Evolutionary conservation across 768 basidiomycete species (phyloP).

Genomic region (Tricholoma furcatifolium): DNA sequence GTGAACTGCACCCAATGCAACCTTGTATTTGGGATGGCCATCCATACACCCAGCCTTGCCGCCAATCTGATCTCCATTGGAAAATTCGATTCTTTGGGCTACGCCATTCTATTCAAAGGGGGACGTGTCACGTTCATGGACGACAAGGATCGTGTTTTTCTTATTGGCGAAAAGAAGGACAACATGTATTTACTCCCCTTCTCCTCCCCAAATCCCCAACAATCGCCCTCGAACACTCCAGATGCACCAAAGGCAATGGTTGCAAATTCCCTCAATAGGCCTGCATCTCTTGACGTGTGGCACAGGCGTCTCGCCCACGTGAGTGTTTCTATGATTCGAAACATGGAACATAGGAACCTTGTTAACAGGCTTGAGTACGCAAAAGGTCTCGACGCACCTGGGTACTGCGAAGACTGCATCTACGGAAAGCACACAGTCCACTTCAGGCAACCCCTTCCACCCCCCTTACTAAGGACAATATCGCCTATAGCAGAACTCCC

Average conservation of each 20-base stretch:
- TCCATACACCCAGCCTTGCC: constrained; percentile 4
- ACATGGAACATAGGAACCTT: background rate
- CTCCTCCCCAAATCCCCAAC: too few relatives aligned
- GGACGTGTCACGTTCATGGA: background rate
- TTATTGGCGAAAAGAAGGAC: background rate
- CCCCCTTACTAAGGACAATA: too few relatives aligned
- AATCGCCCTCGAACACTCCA: too few relatives aligned
- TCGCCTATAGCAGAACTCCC: too few relatives aligned
- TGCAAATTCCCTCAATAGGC: too few relatives aligned
- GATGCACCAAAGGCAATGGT: too few relatives aligned
- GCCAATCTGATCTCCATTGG: constrained; percentile 4
- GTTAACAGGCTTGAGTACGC: background rate
- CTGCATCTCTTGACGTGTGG: too few relatives aligned
- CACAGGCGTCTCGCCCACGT: too few relatives aligned
- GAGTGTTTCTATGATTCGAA: background rate
- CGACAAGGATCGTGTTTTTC: background rate
- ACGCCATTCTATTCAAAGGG: background rate
- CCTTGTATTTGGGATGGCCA: background rate
- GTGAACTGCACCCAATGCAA: background rate
- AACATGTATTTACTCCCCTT: too few relatives aligned
- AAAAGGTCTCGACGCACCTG: background rate
- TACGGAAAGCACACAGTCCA: background rate
- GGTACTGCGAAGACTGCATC: background rate
- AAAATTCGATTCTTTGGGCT: background rate
- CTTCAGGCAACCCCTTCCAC: too few relatives aligned